Percentiles rank a stretch among this genome's conserved stretches.
These are phyloP conservation scores for Adiantum capillusveneris DNA, from an alignment of 75 land plant genomes.

Conservation along the genomic window DNA sequence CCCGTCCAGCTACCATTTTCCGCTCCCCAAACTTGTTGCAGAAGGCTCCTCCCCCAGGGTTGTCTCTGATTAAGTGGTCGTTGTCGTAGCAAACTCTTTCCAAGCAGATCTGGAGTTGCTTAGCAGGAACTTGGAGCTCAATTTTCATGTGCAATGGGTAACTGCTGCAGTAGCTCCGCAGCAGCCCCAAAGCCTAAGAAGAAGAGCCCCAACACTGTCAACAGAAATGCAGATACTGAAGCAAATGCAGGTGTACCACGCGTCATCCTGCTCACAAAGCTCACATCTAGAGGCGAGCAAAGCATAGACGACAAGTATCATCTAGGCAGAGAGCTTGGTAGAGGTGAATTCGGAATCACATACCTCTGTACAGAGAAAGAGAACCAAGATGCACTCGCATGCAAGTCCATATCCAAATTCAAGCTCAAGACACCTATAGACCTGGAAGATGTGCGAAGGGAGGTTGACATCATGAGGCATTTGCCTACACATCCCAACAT, in stretches of 20 bases:
- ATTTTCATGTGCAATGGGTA: no score
- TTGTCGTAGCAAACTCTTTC: no score
- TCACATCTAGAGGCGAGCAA: slow-evolving; percentile 1
- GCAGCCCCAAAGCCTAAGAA: no score
- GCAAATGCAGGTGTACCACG: neutral
- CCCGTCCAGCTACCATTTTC: no score
- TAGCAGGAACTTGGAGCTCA: no score
- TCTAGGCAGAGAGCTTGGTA: slow-evolving; percentile 45
- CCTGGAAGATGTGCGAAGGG: slow-evolving; percentile 53
- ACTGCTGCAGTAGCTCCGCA: no score
- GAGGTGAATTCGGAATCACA: slow-evolving; percentile 61
- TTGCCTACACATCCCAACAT: slow-evolving; percentile 51
- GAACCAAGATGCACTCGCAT: slow-evolving; percentile 32
- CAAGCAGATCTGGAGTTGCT: no score
- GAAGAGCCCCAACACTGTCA: no score
- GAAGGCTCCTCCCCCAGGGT: no score
- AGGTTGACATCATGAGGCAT: slow-evolving; percentile 61
- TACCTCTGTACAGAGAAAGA: slow-evolving; percentile 21
- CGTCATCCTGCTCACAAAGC: neutral
- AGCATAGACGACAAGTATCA: slow-evolving; percentile 17
- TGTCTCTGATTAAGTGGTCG: no score
- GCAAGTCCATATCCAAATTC: slow-evolving; percentile 51
- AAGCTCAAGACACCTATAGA: slow-evolving; percentile 43
- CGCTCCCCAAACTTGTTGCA: no score
- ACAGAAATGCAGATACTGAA: neutral